Percentiles rank a stretch among this genome's conserved stretches.
Conservation (phyloP, 2,329 filamentous ascomycete species). For the Aspergillus brunneoviolaceus region DNA sequence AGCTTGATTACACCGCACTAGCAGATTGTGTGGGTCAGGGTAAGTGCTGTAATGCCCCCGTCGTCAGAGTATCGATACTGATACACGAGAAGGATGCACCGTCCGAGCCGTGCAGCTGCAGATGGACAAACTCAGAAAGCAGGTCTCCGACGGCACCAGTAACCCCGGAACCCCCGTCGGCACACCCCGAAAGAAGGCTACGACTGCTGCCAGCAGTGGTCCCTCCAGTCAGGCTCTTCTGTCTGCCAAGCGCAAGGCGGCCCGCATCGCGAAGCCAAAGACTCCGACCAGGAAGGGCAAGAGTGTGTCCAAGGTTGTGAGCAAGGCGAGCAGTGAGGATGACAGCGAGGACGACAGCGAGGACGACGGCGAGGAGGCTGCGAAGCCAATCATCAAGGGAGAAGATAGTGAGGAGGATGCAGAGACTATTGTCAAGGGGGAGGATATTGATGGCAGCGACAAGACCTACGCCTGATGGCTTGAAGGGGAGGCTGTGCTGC, state of each 20-base stretch:
- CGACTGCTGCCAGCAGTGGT: background rate
- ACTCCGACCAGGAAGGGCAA: background rate
- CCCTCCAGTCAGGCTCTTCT: background rate
- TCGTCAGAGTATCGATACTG: no score
- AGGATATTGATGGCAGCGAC: no score
- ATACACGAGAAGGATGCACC: slow-evolving; percentile 8
- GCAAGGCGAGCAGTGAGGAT: background rate
- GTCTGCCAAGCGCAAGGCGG: background rate
- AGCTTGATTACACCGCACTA: slow-evolving; percentile 11
- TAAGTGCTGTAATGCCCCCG: background rate
- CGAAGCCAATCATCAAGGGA: no score
- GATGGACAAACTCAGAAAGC: slow-evolving; percentile 5
- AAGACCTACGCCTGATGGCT: no score
- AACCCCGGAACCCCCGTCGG: background rate
- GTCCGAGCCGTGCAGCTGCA: slow-evolving; percentile 7
- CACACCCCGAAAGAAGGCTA: background rate
- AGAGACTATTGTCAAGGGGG: no score
- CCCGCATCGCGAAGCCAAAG: background rate
- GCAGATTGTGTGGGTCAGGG: slow-evolving; percentile 13
- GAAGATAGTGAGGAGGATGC: no score
- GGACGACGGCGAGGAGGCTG: no score
- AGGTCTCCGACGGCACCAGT: background rate
- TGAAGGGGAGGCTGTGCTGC: no score
- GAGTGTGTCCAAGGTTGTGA: background rate
- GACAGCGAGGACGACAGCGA: background rate